Base-by-base conservation (phyloP, 305 asterid genomes). In the Rubia peregrina region DNA sequence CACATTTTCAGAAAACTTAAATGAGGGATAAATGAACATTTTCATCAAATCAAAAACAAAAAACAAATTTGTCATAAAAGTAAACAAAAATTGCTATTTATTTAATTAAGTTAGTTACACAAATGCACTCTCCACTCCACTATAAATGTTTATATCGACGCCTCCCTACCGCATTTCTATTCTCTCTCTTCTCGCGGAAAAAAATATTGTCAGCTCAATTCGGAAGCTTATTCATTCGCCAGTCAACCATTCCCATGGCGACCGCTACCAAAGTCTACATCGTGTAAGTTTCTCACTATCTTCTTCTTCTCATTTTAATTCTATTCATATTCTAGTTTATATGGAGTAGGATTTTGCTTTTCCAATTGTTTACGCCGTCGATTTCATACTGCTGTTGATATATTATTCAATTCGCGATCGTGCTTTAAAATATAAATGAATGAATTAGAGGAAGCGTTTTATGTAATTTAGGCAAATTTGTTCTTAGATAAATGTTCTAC, bases 251-350 rank as follows among this genome's bases (percentile, higher is more conserved):
- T 26, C 41, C 73, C 63, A 83, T 83, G 87, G 87, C 85, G 12
- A 76, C 56, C 56, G 17, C 57, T 21, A 51, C 82, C 69, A 80
- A 76, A 77, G 73, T 83, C 73, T 80, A 78, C 69, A 75, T 83
- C 61, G 87, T 81, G 87, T 81, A 19, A 76, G 87, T 68, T 11
- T 46, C 11, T 38, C 65, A 1, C 30, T 8, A 48, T 41, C 24
- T 16, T 62, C 11, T 36, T 51, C 46, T 30, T 30, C 33, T 30
- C 33, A 30, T 30, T 30, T 30, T 7, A 17, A 4, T 38, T 48
- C n/a, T 74, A 48, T 48, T 48, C 5, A 7, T 65, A 61, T 61
- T 9, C 33, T 46, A 14, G 10, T 42, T 49, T 7, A 19, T 41
- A 5, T 22, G 7, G 6, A 11, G 19, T 4, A 44, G 9, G 14